Evolutionary conservation across 495 filamentous ascomycete species (phyloP).

Genomic region (Tuber borchii): DNA sequence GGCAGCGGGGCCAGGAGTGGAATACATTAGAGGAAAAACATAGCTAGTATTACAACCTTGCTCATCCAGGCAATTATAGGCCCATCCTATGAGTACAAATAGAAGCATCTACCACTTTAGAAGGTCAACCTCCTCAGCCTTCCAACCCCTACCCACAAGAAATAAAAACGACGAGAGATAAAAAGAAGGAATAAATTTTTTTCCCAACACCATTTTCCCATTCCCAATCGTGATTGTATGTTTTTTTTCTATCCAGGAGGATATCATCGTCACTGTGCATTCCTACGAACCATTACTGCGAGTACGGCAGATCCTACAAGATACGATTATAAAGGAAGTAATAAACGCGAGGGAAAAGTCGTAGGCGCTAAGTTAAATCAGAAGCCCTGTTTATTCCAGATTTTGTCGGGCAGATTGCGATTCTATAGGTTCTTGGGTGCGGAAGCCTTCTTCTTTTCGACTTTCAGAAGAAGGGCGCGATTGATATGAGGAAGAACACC

Average conservation of each 20-base stretch:
- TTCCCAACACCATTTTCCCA: slow-evolving; percentile 31
- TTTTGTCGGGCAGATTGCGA: slow-evolving; percentile 17
- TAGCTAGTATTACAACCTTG: slow-evolving; percentile 3
- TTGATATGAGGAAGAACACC: slow-evolving; percentile 99
- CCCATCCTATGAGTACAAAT: not conserved
- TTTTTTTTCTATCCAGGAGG: slow-evolving; percentile 31
- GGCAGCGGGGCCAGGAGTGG: not conserved
- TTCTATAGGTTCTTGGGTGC: slow-evolving; percentile 34
- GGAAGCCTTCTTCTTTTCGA: slow-evolving; percentile 96
- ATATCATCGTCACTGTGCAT: slow-evolving; percentile 28
- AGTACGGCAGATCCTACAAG: not conserved
- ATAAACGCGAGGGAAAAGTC: not conserved
- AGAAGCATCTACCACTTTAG: not conserved
- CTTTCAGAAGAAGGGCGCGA: slow-evolving; percentile 91
- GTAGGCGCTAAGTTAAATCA: not conserved
- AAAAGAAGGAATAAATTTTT: slow-evolving; percentile 14
- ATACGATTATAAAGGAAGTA: not conserved
- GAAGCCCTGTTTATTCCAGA: slow-evolving; percentile 7
- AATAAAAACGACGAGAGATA: slow-evolving; percentile 12
- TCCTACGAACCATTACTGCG: slow-evolving; percentile 5
- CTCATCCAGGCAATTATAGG: slow-evolving; percentile 2
- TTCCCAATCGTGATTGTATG: slow-evolving; percentile 19
- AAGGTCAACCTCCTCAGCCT: not conserved
- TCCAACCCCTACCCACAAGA: not conserved
- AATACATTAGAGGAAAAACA: not conserved